Evolutionary conservation across 768 basidiomycete genomes (phyloP).

Genomic region (Lactarius akahatsu): DNA sequence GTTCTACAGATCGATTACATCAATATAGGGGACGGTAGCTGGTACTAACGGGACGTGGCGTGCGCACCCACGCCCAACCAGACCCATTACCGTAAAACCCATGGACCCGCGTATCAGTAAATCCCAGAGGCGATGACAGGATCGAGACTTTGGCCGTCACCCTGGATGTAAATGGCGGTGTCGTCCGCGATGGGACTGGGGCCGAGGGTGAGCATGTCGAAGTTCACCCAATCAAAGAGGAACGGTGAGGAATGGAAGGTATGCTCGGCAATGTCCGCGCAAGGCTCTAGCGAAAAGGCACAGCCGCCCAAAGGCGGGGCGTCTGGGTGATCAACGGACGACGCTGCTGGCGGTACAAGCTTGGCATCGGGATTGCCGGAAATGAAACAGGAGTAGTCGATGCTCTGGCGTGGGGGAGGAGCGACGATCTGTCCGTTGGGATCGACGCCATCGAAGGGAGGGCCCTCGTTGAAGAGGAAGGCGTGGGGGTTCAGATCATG

Average conservation of each 20-base stretch:
- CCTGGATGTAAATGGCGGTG: neutral
- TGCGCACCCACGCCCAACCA: neutral
- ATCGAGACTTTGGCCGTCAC: conserved; percentile 10
- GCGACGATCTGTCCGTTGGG: conserved; percentile 7
- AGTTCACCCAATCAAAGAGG: neutral
- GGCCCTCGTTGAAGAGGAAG: neutral
- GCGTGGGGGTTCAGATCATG: conserved; percentile 10
- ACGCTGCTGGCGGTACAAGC: conserved; percentile 8
- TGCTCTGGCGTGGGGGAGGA: neutral
- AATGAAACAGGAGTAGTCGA: conserved; percentile 18
- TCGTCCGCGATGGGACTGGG: conserved; percentile 2
- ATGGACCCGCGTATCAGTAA: conserved; percentile 13
- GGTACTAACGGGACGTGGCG: conserved; percentile 7
- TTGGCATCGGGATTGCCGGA: conserved; percentile 22
- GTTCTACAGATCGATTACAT: conserved; percentile 8
- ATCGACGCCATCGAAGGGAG: neutral
- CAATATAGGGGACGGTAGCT: conserved; percentile 3
- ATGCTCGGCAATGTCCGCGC: neutral
- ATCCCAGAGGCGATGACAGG: conserved; percentile 9
- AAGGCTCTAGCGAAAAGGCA: conserved; percentile 6
- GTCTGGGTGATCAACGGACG: neutral
- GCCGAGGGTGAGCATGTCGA: conserved; percentile 15
- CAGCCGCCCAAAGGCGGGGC: neutral
- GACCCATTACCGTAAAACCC: neutral
- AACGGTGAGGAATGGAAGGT: conserved; percentile 1